Evolutionary conservation across 1,139 yeast species (phyloP).

Genomic region (Saccharomyces pastorianus): DNA sequence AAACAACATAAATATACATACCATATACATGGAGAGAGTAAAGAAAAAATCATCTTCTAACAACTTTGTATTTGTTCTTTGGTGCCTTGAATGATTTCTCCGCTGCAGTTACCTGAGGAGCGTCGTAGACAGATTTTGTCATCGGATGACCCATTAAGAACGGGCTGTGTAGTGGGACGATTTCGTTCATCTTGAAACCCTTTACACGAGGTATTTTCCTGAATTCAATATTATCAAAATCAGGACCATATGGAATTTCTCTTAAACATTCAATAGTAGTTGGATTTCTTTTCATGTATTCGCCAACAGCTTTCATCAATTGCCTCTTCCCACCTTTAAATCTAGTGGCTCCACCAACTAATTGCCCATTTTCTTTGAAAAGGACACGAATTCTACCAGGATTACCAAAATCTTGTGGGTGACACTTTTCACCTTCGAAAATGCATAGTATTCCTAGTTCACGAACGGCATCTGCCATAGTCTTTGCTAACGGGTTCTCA

Average conservation of each 20-base stretch:
- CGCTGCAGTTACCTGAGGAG: conserved; percentile 38
- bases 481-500: conserved; percentile 77
- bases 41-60: conserved; percentile 27
- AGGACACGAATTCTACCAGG: conserved; percentile 86
- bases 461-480: conserved; percentile 58
- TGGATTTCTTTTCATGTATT: conserved; percentile 58
- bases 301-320: conserved; percentile 52
- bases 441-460: conserved; percentile 35
- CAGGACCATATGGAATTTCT: conserved; percentile 46
- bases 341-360: conserved; percentile 27
- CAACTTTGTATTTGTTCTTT: conserved; percentile 38
- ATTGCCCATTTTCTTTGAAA: conserved; percentile 43
- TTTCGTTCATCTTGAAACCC: conserved; percentile 77
- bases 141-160: conserved; percentile 78
- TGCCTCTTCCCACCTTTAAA: conserved; percentile 55
- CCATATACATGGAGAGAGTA: not conserved
- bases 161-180: conserved; percentile 78
- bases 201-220: conserved; percentile 66
- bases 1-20: not conserved
- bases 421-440: conserved; percentile 74
- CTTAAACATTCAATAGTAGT: conserved; percentile 60
- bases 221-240: conserved; percentile 43
- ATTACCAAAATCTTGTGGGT: conserved; percentile 96
- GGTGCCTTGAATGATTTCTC: conserved; percentile 34
- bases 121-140: conserved; percentile 63